phyloP scores from a whole-genome alignment of 2,329 filamentous ascomycete genomes.

The Pyricularia grisea region DNA sequence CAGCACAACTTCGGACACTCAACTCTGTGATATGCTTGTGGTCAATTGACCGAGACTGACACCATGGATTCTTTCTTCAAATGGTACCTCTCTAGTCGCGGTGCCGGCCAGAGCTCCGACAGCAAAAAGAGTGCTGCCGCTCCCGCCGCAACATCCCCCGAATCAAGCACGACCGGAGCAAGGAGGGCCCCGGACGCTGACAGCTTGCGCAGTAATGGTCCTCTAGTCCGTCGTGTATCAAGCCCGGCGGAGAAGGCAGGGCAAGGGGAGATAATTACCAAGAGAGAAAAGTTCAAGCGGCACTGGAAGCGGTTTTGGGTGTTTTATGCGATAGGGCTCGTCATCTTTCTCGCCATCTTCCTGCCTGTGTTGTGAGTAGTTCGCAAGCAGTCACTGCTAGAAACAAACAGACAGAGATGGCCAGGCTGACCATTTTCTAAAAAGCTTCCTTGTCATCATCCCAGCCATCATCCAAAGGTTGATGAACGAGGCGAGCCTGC shows the following conservation, averaged over 20 bases:
- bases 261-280: constrained; percentile 7
- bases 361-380: constrained; percentile 30
- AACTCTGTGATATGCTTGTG: neutral
- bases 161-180: neutral
- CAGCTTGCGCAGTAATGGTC: neutral
- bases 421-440: constrained; percentile 13
- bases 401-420: neutral
- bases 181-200: neutral
- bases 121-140: neutral
- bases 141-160: neutral
- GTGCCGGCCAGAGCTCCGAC: neutral
- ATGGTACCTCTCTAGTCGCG: neutral
- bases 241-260: neutral
- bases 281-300: constrained; percentile 26
- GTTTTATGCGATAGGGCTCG: constrained; percentile 29
- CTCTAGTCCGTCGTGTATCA: neutral
- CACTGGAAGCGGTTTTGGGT: constrained; percentile 33
- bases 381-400: neutral
- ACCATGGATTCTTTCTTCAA: neutral
- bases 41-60: neutral
- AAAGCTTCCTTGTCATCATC: constrained; percentile 34
- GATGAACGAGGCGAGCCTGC: constrained; percentile 29
- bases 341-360: constrained; percentile 33
- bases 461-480: constrained; percentile 35
- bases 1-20: neutral